Conservation (phyloP, 768 basidiomycete genomes). For the Baorangia bicolor region DNA sequence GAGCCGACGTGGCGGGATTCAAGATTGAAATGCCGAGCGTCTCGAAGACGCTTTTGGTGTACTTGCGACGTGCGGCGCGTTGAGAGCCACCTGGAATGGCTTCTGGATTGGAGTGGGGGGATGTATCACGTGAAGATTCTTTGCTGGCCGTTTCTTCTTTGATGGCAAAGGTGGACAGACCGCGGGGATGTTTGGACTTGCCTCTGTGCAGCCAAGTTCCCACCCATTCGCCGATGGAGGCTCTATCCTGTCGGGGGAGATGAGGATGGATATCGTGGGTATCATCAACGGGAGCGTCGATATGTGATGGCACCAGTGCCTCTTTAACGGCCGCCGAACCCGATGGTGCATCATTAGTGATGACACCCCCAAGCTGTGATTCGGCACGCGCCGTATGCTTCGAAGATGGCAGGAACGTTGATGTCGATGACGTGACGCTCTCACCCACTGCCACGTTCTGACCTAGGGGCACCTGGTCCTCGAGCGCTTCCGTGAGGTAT, state of each 20-base stretch:
- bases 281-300: neutral
- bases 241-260: constrained; percentile 32
- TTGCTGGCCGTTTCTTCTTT: constrained; percentile 25
- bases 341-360: neutral
- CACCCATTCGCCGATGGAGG: constrained; percentile 68
- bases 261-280: constrained; percentile 11
- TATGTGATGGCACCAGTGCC: constrained; percentile 4
- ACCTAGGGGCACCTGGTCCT: constrained; percentile 47
- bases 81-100: constrained; percentile 13
- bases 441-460: constrained; percentile 26
- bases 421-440: constrained; percentile 13
- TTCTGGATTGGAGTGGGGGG: constrained; percentile 17
- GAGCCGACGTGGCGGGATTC: constrained; percentile 43
- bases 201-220: constrained; percentile 70
- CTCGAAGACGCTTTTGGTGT: constrained; percentile 67
- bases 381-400: neutral
- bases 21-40: constrained; percentile 68
- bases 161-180: constrained; percentile 16
- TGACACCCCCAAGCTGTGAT: neutral
- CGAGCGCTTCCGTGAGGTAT: constrained; percentile 46
- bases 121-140: constrained; percentile 22
- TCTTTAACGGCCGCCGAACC: neutral
- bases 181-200: constrained; percentile 33
- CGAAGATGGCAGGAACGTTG: constrained; percentile 4
- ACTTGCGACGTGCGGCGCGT: constrained; percentile 36